Conservation (phyloP, 345 rosid species). For the Aquilaria sinensis region DNA sequence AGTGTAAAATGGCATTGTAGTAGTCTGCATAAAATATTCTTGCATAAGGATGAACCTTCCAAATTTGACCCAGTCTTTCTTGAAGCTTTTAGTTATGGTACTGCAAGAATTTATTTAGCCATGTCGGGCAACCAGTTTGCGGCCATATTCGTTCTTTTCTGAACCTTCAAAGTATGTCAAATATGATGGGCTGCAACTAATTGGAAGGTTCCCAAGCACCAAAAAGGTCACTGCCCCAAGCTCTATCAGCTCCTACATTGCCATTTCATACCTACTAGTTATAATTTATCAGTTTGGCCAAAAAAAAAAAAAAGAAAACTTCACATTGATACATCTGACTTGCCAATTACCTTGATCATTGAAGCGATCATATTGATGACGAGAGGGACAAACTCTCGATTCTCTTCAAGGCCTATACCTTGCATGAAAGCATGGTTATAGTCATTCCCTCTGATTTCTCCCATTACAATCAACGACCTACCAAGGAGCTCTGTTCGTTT, state of each 20-base stretch:
- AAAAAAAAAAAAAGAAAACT: neutral
- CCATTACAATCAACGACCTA: slow-evolving; percentile 1
- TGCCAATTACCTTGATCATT: neutral
- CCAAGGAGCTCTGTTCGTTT: neutral
- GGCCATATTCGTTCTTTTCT: slow-evolving; percentile 12
- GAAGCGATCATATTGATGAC: slow-evolving; percentile 8
- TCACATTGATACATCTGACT: neutral
- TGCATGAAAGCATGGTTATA: slow-evolving; percentile 3
- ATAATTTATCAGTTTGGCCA: neutral
- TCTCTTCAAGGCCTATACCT: neutral
- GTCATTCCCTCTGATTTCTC: slow-evolving; percentile 15
- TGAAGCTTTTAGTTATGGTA: slow-evolving; percentile 23
- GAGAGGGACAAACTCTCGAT: neutral
- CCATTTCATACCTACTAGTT: neutral
- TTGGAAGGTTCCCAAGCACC: slow-evolving; percentile 10
- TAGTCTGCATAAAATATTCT: slow-evolving; percentile 20
- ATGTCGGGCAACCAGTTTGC: slow-evolving; percentile 12
- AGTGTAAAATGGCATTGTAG: slow-evolving; percentile 8
- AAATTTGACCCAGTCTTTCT: slow-evolving; percentile 6
- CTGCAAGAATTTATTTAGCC: slow-evolving; percentile 14
- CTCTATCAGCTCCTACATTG: slow-evolving; percentile 1
- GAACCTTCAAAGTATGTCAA: neutral
- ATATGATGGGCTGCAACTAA: slow-evolving; percentile 10
- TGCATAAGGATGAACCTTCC: slow-evolving; percentile 11
- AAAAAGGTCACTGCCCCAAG: slow-evolving; percentile 3